phyloP scores from a whole-genome alignment of 2,329 filamentous ascomycete genomes.

The Pezicula neosporulosa region DNA sequence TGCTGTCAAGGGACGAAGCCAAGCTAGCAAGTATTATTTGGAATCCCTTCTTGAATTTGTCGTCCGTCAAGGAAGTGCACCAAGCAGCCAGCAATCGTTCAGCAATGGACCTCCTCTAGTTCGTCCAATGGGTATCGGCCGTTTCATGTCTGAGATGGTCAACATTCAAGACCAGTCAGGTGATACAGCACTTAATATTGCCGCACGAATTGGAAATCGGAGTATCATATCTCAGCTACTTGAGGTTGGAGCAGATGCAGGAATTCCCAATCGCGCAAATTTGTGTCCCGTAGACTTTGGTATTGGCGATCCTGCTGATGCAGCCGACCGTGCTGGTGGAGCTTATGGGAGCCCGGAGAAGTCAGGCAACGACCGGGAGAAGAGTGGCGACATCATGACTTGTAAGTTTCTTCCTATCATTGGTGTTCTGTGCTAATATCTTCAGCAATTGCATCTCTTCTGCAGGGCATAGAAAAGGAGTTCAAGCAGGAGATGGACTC shows the following conservation, averaged over 20 bases:
- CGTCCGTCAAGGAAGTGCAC: constrained; percentile 74
- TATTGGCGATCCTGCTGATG: constrained; percentile 63
- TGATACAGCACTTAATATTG: constrained; percentile 92
- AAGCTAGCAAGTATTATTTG: constrained; percentile 92
- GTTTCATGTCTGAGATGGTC: constrained; percentile 96
- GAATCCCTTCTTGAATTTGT: constrained; percentile 94
- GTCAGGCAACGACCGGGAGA: constrained; percentile 58
- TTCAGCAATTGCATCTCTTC: constrained; percentile 74
- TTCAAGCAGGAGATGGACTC: constrained; percentile 78
- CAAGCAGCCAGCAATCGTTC: constrained; percentile 45
- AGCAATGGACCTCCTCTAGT: constrained; percentile 17
- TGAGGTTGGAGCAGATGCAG: constrained; percentile 91
- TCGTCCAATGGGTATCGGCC: constrained; percentile 69
- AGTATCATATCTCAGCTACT: constrained; percentile 96
- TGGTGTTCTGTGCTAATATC: constrained; percentile 31
- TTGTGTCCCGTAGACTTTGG: constrained; percentile 92
- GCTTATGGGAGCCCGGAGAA: constrained; percentile 44
- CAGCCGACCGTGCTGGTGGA: constrained; percentile 34
- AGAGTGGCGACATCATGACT: constrained; percentile 74
- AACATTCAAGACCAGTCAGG: constrained; percentile 92
- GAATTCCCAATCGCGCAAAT: constrained; percentile 85
- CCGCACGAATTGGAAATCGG: constrained; percentile 85
- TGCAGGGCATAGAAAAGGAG: constrained; percentile 73
- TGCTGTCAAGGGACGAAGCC: constrained; percentile 87
- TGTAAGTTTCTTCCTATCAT: constrained; percentile 52